A percentile compares a stretch with the other conserved stretches of the same genome.
phyloP scores from a whole-genome alignment of 2,329 filamentous ascomycete species.

The Phialophora tarda region DNA sequence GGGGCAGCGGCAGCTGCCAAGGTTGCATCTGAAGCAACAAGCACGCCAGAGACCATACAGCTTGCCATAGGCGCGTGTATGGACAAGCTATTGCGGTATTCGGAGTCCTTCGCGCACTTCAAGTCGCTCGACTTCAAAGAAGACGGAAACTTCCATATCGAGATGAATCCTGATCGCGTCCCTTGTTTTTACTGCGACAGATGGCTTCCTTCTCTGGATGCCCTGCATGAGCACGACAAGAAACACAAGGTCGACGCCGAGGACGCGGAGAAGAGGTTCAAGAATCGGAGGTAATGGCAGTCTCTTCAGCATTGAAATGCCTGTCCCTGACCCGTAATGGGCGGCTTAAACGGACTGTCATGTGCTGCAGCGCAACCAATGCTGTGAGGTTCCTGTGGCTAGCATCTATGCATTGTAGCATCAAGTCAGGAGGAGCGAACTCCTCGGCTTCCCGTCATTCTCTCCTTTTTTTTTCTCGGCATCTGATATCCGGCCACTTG shows the following conservation, averaged over 20 bases:
- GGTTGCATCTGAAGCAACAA: not conserved
- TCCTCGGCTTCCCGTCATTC: not conserved
- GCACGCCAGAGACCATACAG: not conserved
- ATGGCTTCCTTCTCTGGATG: slow-evolving; percentile 12
- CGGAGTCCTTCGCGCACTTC: not conserved
- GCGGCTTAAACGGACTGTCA: not conserved
- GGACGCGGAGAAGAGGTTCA: not conserved
- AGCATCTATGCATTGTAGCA: not conserved
- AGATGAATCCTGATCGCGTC: not conserved
- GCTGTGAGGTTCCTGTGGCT: not conserved
- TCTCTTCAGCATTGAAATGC: not conserved
- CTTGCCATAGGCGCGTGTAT: slow-evolving; percentile 1
- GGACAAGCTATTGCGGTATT: not conserved
- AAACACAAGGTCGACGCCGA: not conserved
- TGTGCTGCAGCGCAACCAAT: not conserved
- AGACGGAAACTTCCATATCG: not conserved
- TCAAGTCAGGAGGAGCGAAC: not conserved
- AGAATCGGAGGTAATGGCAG: not conserved
- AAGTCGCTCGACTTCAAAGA: slow-evolving; percentile 1
- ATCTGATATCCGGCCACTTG: slow-evolving; percentile 2
- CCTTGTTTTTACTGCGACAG: not conserved
- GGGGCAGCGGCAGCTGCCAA: not conserved
- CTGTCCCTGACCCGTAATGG: not conserved
- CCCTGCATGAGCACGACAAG: not conserved
- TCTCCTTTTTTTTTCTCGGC: slow-evolving; percentile 16